phyloP scores from a whole-genome alignment of 257 asterid species.

The Leonotis leonurus region DNA sequence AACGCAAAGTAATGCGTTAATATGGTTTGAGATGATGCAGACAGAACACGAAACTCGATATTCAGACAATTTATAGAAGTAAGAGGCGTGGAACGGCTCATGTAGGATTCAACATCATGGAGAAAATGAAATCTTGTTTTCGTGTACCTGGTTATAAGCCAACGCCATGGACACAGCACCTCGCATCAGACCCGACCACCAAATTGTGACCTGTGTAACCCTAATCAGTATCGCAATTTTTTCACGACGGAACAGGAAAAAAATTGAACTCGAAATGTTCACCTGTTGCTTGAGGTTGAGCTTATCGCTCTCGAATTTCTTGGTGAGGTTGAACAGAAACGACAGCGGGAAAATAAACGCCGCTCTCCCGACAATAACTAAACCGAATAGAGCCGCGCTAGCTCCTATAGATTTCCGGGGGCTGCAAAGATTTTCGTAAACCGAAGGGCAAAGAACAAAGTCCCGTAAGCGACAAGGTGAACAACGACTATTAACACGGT shows the following conservation, averaged over 20 bases:
- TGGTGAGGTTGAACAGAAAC: slow-evolving; percentile 32
- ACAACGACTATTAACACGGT: too few relatives aligned
- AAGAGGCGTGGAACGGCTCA: too few relatives aligned
- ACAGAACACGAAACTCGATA: neutral
- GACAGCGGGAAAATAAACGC: slow-evolving; percentile 58
- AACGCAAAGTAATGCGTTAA: neutral
- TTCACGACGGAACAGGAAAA: neutral
- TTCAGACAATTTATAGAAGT: too few relatives aligned
- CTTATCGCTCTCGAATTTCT: slow-evolving; percentile 26
- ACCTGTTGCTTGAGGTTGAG: slow-evolving; percentile 58
- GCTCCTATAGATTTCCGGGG: slow-evolving; percentile 54
- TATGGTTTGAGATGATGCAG: neutral
- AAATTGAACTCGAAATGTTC: neutral
- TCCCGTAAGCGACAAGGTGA: too few relatives aligned
- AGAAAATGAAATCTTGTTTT: too few relatives aligned
- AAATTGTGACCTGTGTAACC: slow-evolving; percentile 42
- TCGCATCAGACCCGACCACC: slow-evolving; percentile 90
- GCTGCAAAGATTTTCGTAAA: slow-evolving; percentile 27
- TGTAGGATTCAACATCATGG: too few relatives aligned
- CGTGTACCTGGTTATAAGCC: slow-evolving; percentile 71
- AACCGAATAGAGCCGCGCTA: slow-evolving; percentile 46
- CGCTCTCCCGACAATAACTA: slow-evolving; percentile 71
- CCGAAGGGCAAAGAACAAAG: too few relatives aligned
- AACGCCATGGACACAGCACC: slow-evolving; percentile 86
- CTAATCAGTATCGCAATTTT: neutral